phyloP scores from a whole-genome alignment of 495 filamentous ascomycete genomes.

The Neurospora intermedia region DNA sequence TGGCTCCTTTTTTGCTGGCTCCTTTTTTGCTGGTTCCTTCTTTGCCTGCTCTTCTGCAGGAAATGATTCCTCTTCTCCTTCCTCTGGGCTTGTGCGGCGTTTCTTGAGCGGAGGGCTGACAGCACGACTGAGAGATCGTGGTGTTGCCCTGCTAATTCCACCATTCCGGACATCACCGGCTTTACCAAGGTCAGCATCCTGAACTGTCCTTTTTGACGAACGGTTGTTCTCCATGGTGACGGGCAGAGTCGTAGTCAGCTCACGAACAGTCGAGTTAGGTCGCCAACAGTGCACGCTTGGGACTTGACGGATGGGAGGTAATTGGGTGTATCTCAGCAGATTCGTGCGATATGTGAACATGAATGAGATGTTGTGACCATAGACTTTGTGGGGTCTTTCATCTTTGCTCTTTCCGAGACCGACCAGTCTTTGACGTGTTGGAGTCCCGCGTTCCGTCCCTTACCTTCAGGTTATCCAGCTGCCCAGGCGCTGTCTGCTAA shows the following conservation, averaged over 20 bases:
- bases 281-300: background rate
- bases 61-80: background rate
- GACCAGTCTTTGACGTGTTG: background rate
- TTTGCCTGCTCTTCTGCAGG: background rate
- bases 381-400: background rate
- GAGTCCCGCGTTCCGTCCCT: background rate
- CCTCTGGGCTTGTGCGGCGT: constrained; percentile 7
- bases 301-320: background rate
- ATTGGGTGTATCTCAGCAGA: background rate
- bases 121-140: constrained; percentile 23
- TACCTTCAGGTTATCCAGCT: background rate
- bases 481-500: background rate
- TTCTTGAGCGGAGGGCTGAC: constrained; percentile 33
- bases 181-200: background rate
- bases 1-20: background rate
- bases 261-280: background rate
- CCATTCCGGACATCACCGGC: background rate
- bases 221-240: background rate
- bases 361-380: background rate
- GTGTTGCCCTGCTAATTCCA: constrained; percentile 1
- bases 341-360: background rate
- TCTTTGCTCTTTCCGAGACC: background rate
- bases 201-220: background rate
- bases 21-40: background rate
- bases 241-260: background rate